phyloP scores from a whole-genome alignment of 2,329 filamentous ascomycete genomes.

The Hirsutella thompsonii region DNA sequence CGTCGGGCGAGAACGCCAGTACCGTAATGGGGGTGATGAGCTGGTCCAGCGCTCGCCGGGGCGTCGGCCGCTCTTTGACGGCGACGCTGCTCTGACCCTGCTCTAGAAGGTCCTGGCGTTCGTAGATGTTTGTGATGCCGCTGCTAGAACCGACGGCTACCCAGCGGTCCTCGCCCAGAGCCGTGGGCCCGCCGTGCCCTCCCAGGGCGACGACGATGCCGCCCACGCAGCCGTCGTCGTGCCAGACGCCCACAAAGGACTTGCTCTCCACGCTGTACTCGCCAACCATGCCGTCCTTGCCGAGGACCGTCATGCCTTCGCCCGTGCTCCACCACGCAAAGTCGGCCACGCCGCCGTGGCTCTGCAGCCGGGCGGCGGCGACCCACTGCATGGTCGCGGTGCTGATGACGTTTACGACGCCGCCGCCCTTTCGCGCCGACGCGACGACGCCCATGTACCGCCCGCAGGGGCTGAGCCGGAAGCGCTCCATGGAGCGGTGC shows the following conservation, averaged over 20 bases:
- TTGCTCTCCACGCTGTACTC: conserved; percentile 67
- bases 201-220: conserved; percentile 75
- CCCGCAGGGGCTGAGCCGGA: conserved; percentile 78
- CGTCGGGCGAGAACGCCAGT: conserved; percentile 73
- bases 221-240: conserved; percentile 78
- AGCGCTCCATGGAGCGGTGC: conserved; percentile 82
- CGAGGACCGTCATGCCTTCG: conserved; percentile 67
- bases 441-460: conserved; percentile 75
- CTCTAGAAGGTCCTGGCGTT: conserved; percentile 53
- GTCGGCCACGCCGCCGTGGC: conserved; percentile 72
- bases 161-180: conserved; percentile 73
- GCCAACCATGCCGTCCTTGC: conserved; percentile 77
- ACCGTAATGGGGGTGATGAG: conserved; percentile 75
- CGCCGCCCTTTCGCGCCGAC: conserved; percentile 71
- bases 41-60: conserved; percentile 65
- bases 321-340: conserved; percentile 89
- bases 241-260: conserved; percentile 70
- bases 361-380: conserved; percentile 68
- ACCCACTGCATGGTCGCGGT: conserved; percentile 78
- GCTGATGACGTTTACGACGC: conserved; percentile 75
- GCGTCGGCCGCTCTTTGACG: conserved; percentile 57
- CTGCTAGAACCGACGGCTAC: conserved; percentile 75
- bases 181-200: conserved; percentile 45
- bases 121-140: conserved; percentile 89
- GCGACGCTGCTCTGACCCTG: conserved; percentile 26